phyloP scores from a whole-genome alignment of 805 yeast species.

The Blastobotrys attinorum region DNA sequence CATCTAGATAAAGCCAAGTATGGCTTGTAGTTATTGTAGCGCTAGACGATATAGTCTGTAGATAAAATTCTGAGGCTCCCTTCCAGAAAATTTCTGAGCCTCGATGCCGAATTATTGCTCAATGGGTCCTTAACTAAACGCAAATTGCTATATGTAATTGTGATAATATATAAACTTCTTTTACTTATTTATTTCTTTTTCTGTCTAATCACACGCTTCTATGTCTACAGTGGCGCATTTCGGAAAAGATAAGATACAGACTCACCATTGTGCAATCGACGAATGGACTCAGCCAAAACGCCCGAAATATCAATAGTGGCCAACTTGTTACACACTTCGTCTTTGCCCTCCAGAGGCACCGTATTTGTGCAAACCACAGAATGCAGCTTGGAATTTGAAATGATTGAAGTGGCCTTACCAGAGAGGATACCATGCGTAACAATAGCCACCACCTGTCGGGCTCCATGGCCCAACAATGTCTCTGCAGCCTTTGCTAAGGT shows the following conservation, averaged over 20 bases:
- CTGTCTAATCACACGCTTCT: neutral
- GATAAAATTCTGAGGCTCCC: no score
- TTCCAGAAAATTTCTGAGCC: no score
- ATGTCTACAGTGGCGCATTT: constrained; percentile 41
- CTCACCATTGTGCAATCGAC: constrained; percentile 96
- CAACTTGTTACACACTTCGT: constrained; percentile 53
- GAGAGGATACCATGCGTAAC: constrained; percentile 95
- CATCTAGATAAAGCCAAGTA: constrained; percentile 45
- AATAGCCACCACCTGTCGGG: constrained; percentile 81
- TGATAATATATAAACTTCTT: neutral
- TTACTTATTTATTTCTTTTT: no score
- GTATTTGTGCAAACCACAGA: constrained; percentile 89
- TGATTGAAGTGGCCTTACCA: constrained; percentile 72
- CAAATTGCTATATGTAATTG: neutral
- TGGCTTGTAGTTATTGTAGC: constrained; percentile 16
- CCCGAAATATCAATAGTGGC: constrained; percentile 80
- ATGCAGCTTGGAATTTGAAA: constrained; percentile 59
- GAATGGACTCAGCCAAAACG: constrained; percentile 84
- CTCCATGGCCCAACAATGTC: constrained; percentile 70
- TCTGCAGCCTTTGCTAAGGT: constrained; percentile 95
- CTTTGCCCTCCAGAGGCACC: constrained; percentile 71
- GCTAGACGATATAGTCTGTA: no score
- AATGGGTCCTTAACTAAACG: no score
- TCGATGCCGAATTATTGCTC: no score
- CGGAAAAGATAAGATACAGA: constrained; percentile 82